phyloP scores from a whole-genome alignment of 176 grass and related monocot species.

The Oryza coarctata region DNA sequence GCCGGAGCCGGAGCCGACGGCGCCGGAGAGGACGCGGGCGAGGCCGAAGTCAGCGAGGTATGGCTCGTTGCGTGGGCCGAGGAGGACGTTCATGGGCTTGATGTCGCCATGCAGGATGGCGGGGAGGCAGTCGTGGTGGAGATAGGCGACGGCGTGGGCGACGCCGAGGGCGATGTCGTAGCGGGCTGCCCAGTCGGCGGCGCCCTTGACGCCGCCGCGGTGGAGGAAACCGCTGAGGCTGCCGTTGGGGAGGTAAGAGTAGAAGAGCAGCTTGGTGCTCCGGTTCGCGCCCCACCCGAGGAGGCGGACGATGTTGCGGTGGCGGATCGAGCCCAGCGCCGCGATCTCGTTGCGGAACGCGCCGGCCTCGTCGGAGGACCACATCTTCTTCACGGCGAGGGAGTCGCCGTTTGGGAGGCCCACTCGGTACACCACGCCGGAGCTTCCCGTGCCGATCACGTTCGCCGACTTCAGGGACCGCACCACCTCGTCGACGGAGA shows the following conservation, averaged over 20 bases:
- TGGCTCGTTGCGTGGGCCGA: constrained; percentile 73
- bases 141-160: constrained; percentile 80
- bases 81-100: constrained; percentile 91
- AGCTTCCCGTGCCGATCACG: constrained; percentile 89
- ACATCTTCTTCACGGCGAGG: constrained; percentile 94
- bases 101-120: constrained; percentile 90
- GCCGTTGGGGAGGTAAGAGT: constrained; percentile 81
- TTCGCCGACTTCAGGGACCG: constrained; percentile 70
- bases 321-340: constrained; percentile 74
- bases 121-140: constrained; percentile 95
- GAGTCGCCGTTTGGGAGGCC: constrained; percentile 51
- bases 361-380: constrained; percentile 73
- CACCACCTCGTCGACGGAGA: constrained; percentile 75
- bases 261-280: constrained; percentile 84
- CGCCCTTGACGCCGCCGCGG: constrained; percentile 63
- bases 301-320: constrained; percentile 89
- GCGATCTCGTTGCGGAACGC: constrained; percentile 88
- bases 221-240: constrained; percentile 89
- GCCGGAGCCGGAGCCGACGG: constrained; percentile 20
- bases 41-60: constrained; percentile 96
- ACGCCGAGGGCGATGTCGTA: constrained; percentile 78
- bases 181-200: constrained; percentile 62
- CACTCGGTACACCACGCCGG: constrained; percentile 87
- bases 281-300: constrained; percentile 80
- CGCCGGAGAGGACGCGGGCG: constrained; percentile 56